Conservation (phyloP, 1,139 yeast species). For the Candida pseudocylindracea region DNA sequence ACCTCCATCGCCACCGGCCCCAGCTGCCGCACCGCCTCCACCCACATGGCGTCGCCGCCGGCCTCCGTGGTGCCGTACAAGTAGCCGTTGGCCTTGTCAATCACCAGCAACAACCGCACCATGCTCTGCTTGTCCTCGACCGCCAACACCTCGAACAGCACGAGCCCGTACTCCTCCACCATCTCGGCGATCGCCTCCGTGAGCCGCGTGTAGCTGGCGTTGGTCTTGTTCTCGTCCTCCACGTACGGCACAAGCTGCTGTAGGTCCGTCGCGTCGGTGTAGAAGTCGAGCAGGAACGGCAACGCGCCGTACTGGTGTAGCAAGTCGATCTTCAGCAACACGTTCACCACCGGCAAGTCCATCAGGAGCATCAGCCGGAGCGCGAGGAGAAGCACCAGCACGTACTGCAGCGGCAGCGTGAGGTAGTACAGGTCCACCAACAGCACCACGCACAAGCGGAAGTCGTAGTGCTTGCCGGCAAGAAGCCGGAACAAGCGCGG, state of each 20-base stretch:
- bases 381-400: slow-evolving; percentile 64
- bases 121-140: slow-evolving; percentile 83
- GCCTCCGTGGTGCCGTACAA: slow-evolving; percentile 80
- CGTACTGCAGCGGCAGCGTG: slow-evolving; percentile 75
- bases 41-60: slow-evolving; percentile 94
- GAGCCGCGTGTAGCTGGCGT: slow-evolving; percentile 40
- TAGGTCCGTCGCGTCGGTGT: slow-evolving; percentile 82
- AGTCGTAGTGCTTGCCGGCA: slow-evolving; percentile 14
- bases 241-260: slow-evolving; percentile 44
- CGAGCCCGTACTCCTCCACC: slow-evolving; percentile 71
- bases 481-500: slow-evolving; percentile 14
- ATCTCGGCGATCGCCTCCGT: slow-evolving; percentile 68
- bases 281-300: slow-evolving; percentile 63
- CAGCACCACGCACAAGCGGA: slow-evolving; percentile 71
- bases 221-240: slow-evolving; percentile 46
- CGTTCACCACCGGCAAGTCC: slow-evolving; percentile 22
- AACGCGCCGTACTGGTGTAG: slow-evolving; percentile 34
- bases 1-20: slow-evolving; percentile 28
- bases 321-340: slow-evolving; percentile 70
- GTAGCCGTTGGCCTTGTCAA: slow-evolving; percentile 89
- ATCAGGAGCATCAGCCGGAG: slow-evolving; percentile 38
- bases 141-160: slow-evolving; percentile 72
- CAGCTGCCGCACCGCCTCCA: slow-evolving; percentile 74
- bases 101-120: slow-evolving; percentile 54
- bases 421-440: slow-evolving; percentile 71